phyloP scores from a whole-genome alignment of 768 basidiomycete genomes.

The Russula dissimulans region DNA sequence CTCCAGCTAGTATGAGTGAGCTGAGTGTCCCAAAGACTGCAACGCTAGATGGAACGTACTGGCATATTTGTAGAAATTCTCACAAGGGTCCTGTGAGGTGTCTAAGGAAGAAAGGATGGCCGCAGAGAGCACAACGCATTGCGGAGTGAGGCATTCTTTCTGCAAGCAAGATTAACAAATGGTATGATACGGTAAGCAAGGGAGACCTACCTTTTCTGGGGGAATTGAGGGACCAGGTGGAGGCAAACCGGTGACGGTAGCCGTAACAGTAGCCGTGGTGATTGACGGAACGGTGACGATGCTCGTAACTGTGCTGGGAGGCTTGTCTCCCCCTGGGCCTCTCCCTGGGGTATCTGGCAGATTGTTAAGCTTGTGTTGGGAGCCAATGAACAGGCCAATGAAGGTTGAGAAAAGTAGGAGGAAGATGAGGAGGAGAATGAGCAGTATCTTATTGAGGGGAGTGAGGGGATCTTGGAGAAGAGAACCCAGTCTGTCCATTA shows the following conservation, averaged over 20 bases:
- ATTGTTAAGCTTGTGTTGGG: constrained; percentile 64
- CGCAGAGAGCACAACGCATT: constrained; percentile 79
- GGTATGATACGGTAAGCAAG: not conserved
- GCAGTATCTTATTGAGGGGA: constrained; percentile 72
- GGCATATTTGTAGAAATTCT: constrained; percentile 89
- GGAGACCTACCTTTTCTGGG: constrained; percentile 33
- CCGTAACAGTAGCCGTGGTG: constrained; percentile 30
- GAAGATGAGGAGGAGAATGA: constrained; percentile 63
- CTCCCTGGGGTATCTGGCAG: constrained; percentile 33
- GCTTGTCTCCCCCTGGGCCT: constrained; percentile 28
- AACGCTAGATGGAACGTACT: constrained; percentile 45
- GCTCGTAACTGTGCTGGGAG: constrained; percentile 36
- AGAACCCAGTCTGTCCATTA: constrained; percentile 42
- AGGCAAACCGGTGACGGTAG: constrained; percentile 26
- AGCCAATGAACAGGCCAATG: constrained; percentile 88
- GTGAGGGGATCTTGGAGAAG: constrained; percentile 73
- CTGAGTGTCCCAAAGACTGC: not conserved
- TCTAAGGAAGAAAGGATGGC: constrained; percentile 77
- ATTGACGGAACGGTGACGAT: constrained; percentile 30
- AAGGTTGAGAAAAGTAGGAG: constrained; percentile 81
- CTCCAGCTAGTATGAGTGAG: constrained; percentile 49
- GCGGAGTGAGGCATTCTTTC: constrained; percentile 63
- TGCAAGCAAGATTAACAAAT: constrained; percentile 23
- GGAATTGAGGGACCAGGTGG: constrained; percentile 33
- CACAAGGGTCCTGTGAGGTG: constrained; percentile 79